Evolutionary conservation across 169 alveolate species (phyloP).

Genomic region (Cryptosporidium canis): DNA sequence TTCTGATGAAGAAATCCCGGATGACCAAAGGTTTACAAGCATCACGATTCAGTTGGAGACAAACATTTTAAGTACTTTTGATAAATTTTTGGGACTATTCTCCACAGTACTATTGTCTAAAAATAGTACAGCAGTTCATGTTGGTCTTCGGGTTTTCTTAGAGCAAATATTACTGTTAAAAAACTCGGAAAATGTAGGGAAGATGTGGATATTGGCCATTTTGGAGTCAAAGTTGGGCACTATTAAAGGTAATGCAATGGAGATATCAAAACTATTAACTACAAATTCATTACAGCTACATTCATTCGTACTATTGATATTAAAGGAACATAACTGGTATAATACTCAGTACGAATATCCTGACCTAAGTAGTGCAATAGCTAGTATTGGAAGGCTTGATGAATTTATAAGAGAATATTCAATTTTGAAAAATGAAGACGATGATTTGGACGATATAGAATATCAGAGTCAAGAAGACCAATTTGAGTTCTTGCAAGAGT

Average conservation of each 20-base stretch:
- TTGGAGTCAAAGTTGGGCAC: not conserved
- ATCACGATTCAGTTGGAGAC: conserved; percentile 53
- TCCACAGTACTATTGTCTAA: conserved; percentile 11
- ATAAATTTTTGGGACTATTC: conserved; percentile 22
- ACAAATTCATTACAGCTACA: conserved; percentile 39
- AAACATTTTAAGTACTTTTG: conserved; percentile 18
- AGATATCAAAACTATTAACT: conserved; percentile 56
- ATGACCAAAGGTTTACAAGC: conserved; percentile 28
- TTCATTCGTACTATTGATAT: conserved; percentile 7
- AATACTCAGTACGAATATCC: conserved; percentile 38
- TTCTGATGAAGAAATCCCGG: not conserved
- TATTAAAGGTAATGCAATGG: conserved; percentile 56
- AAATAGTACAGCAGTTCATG: not conserved
- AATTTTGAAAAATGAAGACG: conserved; percentile 15
- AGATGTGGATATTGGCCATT: conserved; percentile 13
- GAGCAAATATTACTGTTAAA: conserved; percentile 7
- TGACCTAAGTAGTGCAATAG: conserved; percentile 9
- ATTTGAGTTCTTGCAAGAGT: not conserved
- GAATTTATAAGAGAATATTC: conserved; percentile 1
- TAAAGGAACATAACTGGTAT: conserved; percentile 52
- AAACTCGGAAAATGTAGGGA: conserved; percentile 20
- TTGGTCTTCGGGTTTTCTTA: not conserved
- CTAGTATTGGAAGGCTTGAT: conserved; percentile 16
- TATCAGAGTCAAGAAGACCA: not conserved
- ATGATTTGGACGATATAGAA: conserved; percentile 1